phyloP scores from a whole-genome alignment of 1,139 yeast genomes.

The Suhomyces bolitotheri region DNA sequence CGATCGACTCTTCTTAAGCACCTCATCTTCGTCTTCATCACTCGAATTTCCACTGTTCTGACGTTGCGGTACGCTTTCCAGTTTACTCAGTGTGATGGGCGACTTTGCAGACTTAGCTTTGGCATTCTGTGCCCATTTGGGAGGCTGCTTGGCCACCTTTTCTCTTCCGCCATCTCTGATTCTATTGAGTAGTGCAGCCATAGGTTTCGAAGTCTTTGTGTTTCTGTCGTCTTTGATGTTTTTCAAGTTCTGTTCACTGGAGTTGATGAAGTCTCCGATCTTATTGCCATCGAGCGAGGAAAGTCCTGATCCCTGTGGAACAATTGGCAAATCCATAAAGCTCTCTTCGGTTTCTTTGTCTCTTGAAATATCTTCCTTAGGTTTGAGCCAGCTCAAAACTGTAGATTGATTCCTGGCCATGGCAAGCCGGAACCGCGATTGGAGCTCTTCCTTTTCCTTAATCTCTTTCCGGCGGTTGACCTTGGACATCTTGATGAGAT shows the following conservation, averaged over 20 bases:
- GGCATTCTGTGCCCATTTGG: conserved; percentile 3
- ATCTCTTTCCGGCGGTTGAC: conserved; percentile 43
- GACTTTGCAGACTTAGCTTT: not conserved
- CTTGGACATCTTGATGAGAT: conserved; percentile 23
- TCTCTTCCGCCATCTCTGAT: conserved; percentile 36
- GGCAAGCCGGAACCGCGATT: conserved; percentile 48
- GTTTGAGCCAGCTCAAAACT: conserved; percentile 46
- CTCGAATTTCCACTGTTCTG: not conserved
- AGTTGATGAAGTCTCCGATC: conserved; percentile 35
- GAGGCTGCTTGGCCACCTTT: conserved; percentile 9
- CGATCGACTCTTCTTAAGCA: conserved; percentile 7
- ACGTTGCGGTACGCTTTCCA: conserved; percentile 6
- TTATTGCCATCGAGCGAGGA: conserved; percentile 19
- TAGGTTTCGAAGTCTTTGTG: conserved; percentile 29
- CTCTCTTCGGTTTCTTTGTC: conserved; percentile 12
- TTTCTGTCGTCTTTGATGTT: conserved; percentile 13
- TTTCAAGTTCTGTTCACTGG: conserved; percentile 14
- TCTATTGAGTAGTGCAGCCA: conserved; percentile 49
- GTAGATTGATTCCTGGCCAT: conserved; percentile 37
- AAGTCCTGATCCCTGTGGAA: conserved; percentile 47
- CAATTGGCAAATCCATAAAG: conserved; percentile 45
- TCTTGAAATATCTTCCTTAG: conserved; percentile 11
- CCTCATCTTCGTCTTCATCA: conserved; percentile 8
- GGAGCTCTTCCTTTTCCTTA: conserved; percentile 49
- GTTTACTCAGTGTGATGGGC: not conserved